Conservation (phyloP, 371 early-diverging fungal genomes). For the Syncephalis plumigaleata region DNA sequence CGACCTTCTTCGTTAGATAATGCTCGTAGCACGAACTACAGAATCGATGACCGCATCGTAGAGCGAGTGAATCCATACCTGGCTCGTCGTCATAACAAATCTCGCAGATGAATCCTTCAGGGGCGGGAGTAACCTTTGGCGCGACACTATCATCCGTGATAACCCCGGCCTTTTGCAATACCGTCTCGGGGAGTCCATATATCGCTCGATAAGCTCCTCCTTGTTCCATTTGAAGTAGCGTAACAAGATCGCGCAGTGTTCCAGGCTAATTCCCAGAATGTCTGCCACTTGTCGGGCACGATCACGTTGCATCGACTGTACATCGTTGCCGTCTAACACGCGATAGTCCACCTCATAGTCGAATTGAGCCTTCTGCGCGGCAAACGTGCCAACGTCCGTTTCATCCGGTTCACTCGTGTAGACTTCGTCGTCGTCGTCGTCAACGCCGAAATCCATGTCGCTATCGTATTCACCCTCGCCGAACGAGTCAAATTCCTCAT, state of each 20-base stretch:
- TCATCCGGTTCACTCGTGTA: constrained; percentile 20
- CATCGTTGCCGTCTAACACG: constrained; percentile 27
- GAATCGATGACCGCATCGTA: constrained; percentile 74
- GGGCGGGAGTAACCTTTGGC: constrained; percentile 5
- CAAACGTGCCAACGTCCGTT: constrained; percentile 8
- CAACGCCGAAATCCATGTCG: constrained; percentile 19
- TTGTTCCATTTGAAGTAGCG: constrained; percentile 83
- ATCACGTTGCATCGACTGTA: constrained; percentile 20
- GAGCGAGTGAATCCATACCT: constrained; percentile 37
- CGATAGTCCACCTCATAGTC: constrained; percentile 52
- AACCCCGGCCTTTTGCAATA: constrained; percentile 56
- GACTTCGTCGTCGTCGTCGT: constrained; percentile 17
- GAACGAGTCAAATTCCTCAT: background rate
- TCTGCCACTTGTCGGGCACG: constrained; percentile 35
- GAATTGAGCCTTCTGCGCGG: constrained; percentile 12
- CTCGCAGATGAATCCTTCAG: constrained; percentile 52
- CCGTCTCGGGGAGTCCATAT: constrained; percentile 65
- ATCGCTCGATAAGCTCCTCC: constrained; percentile 74
- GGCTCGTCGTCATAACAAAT: constrained; percentile 66
- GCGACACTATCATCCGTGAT: constrained; percentile 15
- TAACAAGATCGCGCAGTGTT: constrained; percentile 49
- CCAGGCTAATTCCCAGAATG: constrained; percentile 36
- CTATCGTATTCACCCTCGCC: constrained; percentile 7
- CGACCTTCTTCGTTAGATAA: constrained; percentile 70
- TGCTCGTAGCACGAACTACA: constrained; percentile 71